Percentiles rank a stretch among this genome's conserved stretches.
Evolutionary conservation across 2,329 filamentous ascomycete genomes (phyloP).

Genomic region (Cercospora brassicicola): DNA sequence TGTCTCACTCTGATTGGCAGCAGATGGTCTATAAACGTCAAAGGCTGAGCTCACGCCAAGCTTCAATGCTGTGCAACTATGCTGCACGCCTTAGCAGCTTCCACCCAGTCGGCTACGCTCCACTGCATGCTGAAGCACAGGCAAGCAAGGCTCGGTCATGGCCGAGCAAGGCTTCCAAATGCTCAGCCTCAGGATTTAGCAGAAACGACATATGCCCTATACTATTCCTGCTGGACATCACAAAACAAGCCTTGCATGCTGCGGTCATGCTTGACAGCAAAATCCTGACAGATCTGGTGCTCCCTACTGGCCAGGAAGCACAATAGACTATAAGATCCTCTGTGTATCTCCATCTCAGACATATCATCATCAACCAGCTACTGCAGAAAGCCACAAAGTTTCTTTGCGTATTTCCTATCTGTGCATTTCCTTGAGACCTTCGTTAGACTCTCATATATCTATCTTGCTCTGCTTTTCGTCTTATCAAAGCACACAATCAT

Average conservation of each 20-base stretch:
- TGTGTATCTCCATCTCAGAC: not conserved
- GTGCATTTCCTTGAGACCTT: slow-evolving; percentile 16
- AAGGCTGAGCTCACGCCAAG: slow-evolving; percentile 9
- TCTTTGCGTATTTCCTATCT: slow-evolving; percentile 12
- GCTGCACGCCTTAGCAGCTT: not conserved
- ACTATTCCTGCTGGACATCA: not conserved
- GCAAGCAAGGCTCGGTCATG: not conserved
- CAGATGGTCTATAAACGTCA: slow-evolving; percentile 6
- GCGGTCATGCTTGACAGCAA: not conserved
- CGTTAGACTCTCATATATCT: slow-evolving; percentile 15
- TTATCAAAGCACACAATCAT: not conserved
- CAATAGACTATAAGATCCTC: slow-evolving; percentile 6
- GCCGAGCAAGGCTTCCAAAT: not conserved
- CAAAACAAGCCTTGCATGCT: not conserved
- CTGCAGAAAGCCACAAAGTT: slow-evolving; percentile 8
- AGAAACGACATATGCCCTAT: not conserved
- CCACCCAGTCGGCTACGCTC: not conserved
- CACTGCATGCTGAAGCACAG: not conserved
- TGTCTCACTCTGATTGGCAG: slow-evolving; percentile 3
- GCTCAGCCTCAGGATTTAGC: not conserved
- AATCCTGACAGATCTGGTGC: not conserved
- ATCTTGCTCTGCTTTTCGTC: not conserved
- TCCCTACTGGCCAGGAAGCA: not conserved
- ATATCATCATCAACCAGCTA: slow-evolving; percentile 10
- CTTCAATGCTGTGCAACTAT: not conserved